phyloP scores from a whole-genome alignment of 2,329 filamentous ascomycete species.

The Hymenoscyphus occultus region DNA sequence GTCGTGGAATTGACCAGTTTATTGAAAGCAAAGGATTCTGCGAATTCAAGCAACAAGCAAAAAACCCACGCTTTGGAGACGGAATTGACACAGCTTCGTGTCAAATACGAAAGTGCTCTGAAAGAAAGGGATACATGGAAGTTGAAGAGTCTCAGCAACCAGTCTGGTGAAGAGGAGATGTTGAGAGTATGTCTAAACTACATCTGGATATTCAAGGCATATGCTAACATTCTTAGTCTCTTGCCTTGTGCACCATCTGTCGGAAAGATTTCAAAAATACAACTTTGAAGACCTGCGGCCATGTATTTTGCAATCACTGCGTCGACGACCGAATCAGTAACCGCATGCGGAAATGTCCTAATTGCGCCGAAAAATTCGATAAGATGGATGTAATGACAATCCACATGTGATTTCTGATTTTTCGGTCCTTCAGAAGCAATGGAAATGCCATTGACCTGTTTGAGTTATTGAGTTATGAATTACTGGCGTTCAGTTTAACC shows the following conservation, averaged over 20 bases:
- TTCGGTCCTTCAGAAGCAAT: background rate
- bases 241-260: slow-evolving; percentile 89
- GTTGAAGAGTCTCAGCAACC: slow-evolving; percentile 75
- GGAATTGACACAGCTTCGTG: slow-evolving; percentile 77
- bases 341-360: slow-evolving; percentile 91
- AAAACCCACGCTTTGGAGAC: slow-evolving; percentile 62
- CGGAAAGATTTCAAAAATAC: slow-evolving; percentile 93
- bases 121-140: slow-evolving; percentile 87
- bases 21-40: slow-evolving; percentile 72
- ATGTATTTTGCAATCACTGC: slow-evolving; percentile 89
- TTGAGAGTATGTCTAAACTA: slow-evolving; percentile 65
- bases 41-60: slow-evolving; percentile 50
- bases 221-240: slow-evolving; percentile 51
- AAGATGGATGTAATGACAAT: slow-evolving; percentile 82
- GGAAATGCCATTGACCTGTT: slow-evolving; percentile 7
- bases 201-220: slow-evolving; percentile 19
- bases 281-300: slow-evolving; percentile 87
- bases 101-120: slow-evolving; percentile 71
- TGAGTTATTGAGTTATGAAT: slow-evolving; percentile 19
- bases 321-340: slow-evolving; percentile 86
- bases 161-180: slow-evolving; percentile 78
- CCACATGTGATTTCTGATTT: slow-evolving; percentile 44
- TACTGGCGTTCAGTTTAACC: slow-evolving; percentile 19
- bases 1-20: slow-evolving; percentile 71
- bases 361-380: slow-evolving; percentile 89